Evolutionary conservation across 2,329 filamentous ascomycete species (phyloP).

Genomic region (Nothophoma quercina): DNA sequence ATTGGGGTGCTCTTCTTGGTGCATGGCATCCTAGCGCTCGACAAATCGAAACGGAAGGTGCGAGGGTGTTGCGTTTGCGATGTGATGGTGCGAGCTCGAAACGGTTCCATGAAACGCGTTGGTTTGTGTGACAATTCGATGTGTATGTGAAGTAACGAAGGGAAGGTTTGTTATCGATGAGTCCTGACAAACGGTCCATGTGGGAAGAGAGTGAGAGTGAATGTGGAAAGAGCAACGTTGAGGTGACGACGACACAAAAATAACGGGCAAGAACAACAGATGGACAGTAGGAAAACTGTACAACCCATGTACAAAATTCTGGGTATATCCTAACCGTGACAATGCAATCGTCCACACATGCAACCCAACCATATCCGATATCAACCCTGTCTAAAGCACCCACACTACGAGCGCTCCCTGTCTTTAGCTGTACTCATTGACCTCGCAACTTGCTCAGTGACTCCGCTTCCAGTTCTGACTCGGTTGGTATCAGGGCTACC

Average conservation of each 20-base stretch:
- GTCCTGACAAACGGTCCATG: neutral
- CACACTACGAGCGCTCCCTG: slow-evolving; percentile 12
- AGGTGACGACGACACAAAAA: neutral
- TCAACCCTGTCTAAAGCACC: neutral
- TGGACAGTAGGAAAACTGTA: neutral
- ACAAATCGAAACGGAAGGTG: neutral
- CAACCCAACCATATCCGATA: slow-evolving; percentile 11
- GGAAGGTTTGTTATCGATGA: neutral
- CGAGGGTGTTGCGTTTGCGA: slow-evolving; percentile 10
- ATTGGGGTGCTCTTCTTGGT: slow-evolving; percentile 5
- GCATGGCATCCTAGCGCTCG: too few species aligned
- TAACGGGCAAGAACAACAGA: neutral
- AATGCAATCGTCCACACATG: slow-evolving; percentile 13
- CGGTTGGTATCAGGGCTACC: slow-evolving; percentile 14
- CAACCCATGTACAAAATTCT: slow-evolving; percentile 22
- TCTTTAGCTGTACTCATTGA: slow-evolving; percentile 34
- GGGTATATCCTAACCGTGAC: slow-evolving; percentile 16
- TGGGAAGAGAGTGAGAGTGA: slow-evolving; percentile 13
- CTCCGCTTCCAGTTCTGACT: slow-evolving; percentile 29
- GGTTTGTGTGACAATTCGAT: neutral
- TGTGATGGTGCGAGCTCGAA: neutral
- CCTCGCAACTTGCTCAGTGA: slow-evolving; percentile 45
- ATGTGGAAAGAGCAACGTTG: neutral
- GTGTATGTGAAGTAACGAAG: neutral
- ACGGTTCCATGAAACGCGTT: neutral